Evolutionary conservation across 441 rosid genomes (phyloP).

Genomic region (Arabidopsis hybrid): DNA sequence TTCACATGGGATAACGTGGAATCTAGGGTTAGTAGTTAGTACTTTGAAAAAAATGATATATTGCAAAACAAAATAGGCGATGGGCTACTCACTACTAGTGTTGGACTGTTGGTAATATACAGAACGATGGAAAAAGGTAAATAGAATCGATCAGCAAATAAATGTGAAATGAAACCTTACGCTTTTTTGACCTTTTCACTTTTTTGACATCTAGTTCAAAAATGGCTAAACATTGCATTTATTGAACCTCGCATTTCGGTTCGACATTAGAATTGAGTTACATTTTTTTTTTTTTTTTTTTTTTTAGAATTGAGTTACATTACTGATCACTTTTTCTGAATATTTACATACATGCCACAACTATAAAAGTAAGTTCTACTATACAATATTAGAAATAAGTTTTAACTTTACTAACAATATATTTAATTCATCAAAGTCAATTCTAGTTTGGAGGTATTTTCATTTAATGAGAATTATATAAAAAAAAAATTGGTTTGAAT

Average conservation of each 20-base stretch:
- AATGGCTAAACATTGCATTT: slow-evolving; percentile 37
- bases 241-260: slow-evolving; percentile 18
- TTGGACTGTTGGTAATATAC: slow-evolving; percentile 27
- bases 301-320: slow-evolving; percentile 12
- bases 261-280: slow-evolving; percentile 6
- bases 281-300: too few relatives aligned
- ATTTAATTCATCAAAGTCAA: neutral
- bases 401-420: too few relatives aligned
- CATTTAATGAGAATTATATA: too few relatives aligned
- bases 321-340: neutral
- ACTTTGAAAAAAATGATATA: neutral
- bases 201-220: slow-evolving; percentile 22
- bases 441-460: too few relatives aligned
- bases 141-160: neutral
- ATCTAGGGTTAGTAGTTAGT: slow-evolving; percentile 25
- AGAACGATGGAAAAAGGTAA: neutral
- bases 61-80: slow-evolving; percentile 25
- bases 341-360: slow-evolving; percentile 5
- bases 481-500: too few relatives aligned
- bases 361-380: neutral
- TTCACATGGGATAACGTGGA: slow-evolving; percentile 39
- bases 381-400: too few relatives aligned
- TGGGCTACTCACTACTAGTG: slow-evolving; percentile 32
- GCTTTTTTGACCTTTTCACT: slow-evolving; percentile 12
- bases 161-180: slow-evolving; percentile 8